Conservation (phyloP, 164 flowering plant genomes). For the Dillenia suffruticosa region DNA sequence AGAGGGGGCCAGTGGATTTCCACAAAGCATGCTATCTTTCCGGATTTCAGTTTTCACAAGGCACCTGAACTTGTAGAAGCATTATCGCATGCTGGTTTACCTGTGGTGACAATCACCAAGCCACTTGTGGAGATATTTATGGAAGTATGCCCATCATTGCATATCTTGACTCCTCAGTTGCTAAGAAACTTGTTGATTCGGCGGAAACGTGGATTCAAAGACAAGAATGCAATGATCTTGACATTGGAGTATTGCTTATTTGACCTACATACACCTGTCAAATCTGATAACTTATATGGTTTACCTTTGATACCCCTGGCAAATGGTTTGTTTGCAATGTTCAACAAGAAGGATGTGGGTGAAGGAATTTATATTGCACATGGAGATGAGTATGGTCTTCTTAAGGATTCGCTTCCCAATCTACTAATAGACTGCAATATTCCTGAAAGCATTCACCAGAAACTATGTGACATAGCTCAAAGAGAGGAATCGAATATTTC, state of each 20-base stretch:
- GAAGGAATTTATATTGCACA: conserved; percentile 69
- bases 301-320: conserved; percentile 88
- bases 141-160: conserved; percentile 69
- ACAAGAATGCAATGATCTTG: conserved; percentile 60
- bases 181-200: conserved; percentile 71
- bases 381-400: conserved; percentile 75
- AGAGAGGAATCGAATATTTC: conserved; percentile 58
- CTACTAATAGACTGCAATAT: conserved; percentile 62
- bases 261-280: conserved; percentile 46
- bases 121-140: conserved; percentile 57
- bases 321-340: conserved; percentile 62
- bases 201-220: conserved; percentile 67
- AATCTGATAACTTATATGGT: conserved; percentile 50
- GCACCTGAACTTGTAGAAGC: conserved; percentile 64
- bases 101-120: conserved; percentile 56
- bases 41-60: conserved; percentile 70
- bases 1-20: conserved; percentile 97
- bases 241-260: conserved; percentile 83
- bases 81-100: conserved; percentile 78
- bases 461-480: conserved; percentile 61
- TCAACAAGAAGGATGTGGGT: conserved; percentile 55
- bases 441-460: conserved; percentile 55
- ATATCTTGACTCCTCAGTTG: conserved; percentile 71
- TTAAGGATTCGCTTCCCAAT: conserved; percentile 65
- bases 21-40: conserved; percentile 82